A percentile compares a stretch with the other conserved stretches of the same genome.
phyloP scores from a whole-genome alignment of 306 rosid species.

The Mimosa pudica region DNA sequence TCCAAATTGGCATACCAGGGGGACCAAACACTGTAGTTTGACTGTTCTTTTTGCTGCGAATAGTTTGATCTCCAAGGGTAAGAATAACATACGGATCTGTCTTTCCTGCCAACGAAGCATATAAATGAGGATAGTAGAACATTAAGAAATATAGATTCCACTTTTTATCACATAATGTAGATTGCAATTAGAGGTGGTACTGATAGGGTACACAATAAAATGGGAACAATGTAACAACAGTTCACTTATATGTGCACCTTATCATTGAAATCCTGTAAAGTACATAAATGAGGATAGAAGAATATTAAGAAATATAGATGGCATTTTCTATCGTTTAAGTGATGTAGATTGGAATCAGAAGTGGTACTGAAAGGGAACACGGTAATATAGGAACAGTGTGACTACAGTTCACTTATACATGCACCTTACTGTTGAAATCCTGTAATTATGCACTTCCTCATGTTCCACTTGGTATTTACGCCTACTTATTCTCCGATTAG shows the following conservation, averaged over 20 bases:
- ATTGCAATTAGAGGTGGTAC: constrained; percentile 1
- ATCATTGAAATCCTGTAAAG: background rate
- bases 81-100: constrained; percentile 93
- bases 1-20: constrained; percentile 99
- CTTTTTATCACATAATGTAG: background rate
- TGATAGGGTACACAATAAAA: background rate
- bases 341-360: constrained; percentile 4
- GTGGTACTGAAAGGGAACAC: background rate
- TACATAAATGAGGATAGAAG: too few relatives aligned
- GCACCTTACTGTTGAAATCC: constrained; percentile 1
- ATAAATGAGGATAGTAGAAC: constrained; percentile 9
- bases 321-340: constrained; percentile 3
- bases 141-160: constrained; percentile 15
- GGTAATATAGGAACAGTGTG: background rate
- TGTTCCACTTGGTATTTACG: background rate
- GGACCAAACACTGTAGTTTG: constrained; percentile 96
- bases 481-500: background rate
- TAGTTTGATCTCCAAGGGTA: constrained; percentile 79
- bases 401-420: background rate
- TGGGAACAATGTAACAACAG: background rate
- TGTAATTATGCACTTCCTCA: background rate
- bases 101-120: constrained; percentile 60
- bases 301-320: background rate
- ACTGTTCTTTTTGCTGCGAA: constrained; percentile 95
- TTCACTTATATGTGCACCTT: background rate